Evolutionary conservation across 192 early-diverging fungal genomes (phyloP).

Genomic region (Mortierella claussenii): DNA sequence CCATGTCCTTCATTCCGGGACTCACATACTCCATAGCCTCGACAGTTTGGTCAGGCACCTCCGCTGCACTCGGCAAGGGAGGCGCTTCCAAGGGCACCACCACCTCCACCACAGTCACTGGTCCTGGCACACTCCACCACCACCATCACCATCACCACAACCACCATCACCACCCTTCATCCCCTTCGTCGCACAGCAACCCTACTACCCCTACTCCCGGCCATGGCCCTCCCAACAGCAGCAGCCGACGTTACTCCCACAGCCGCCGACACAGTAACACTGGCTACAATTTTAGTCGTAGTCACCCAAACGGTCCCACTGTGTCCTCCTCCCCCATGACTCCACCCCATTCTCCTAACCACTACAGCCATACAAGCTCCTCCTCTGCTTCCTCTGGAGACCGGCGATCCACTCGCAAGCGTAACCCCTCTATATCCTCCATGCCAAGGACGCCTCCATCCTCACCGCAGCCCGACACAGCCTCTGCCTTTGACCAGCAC

Average conservation of each 20-base stretch:
- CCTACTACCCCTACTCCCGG: background rate
- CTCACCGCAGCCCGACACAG: conserved; percentile 19
- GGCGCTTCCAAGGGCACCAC: conserved; percentile 5
- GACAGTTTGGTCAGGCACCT: conserved; percentile 46
- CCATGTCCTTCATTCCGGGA: conserved; percentile 43
- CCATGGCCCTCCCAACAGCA: conserved; percentile 3
- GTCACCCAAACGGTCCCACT: conserved; percentile 24
- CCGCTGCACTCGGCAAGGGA: conserved; percentile 43
- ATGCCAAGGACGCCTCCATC: conserved; percentile 45
- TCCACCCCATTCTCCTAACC: conserved; percentile 43
- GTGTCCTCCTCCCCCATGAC: conserved; percentile 25
- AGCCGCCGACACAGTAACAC: conserved; percentile 30
- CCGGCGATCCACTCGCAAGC: conserved; percentile 21
- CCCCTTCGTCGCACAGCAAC: conserved; percentile 4
- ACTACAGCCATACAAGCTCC: conserved; percentile 24
- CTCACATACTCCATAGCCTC: conserved; percentile 47
- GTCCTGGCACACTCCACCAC: conserved; percentile 17
- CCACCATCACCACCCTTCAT: conserved; percentile 20
- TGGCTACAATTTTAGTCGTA: conserved; percentile 49
- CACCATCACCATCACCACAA: conserved; percentile 17
- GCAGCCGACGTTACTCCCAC: conserved; percentile 12
- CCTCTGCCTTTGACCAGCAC: conserved; percentile 1
- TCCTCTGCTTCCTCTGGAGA: too few species aligned
- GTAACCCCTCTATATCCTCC: conserved; percentile 34
- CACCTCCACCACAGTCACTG: conserved; percentile 17